Evolutionary conservation across 805 yeast species (phyloP), one percentile per base, ranked within the genome.

Genomic region (Hanseniaspora pseudoguilliermondii): DNA sequence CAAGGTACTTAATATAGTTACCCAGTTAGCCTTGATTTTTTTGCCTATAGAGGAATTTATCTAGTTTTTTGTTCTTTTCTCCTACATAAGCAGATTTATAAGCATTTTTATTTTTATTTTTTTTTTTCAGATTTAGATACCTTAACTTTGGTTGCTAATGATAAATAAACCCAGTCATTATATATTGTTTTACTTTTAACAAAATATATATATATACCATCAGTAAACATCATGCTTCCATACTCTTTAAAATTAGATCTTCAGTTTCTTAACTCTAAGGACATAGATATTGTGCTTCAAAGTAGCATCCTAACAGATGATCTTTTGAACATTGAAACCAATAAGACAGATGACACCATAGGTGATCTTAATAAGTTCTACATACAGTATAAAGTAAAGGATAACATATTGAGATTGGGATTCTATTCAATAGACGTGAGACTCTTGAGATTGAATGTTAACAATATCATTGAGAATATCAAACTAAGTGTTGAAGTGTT

Each of bases 401-500:
- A 21, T 10, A 47, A 34, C 20, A 20, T 41, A 5, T 21, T 54
- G 27, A 13, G 4, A 3, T 20, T 54, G 18, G n/a, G 11, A 18
- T 48, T 54, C 8, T 38, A 54, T 23, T 47, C 57, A 8, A 5
- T 48, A 16, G 52, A 48, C 35, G 20, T 48, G 2, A 48, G 49
- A 40, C 8, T 47, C 15, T 27, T 54, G 15, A 47, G 57, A 48
- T n/a, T 54, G 18, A 35, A 40, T 21, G 36, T 44, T 9, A 54
- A 54, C 21, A 54, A 48, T 16, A 23, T 54, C 9, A 23, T 54
- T 7, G 57, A 47, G 40, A 47, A 27, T n/a, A 39, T 54, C 2
- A 54, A 54, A 43, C 11, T 49, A 21, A 54, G 52, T 15, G 39
- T 54, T 20, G 57, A 54, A 34, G 50, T 51, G 9, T 21, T 54